Conservation (phyloP, 805 yeast species). For the Metschnikowia sp. region DNA sequence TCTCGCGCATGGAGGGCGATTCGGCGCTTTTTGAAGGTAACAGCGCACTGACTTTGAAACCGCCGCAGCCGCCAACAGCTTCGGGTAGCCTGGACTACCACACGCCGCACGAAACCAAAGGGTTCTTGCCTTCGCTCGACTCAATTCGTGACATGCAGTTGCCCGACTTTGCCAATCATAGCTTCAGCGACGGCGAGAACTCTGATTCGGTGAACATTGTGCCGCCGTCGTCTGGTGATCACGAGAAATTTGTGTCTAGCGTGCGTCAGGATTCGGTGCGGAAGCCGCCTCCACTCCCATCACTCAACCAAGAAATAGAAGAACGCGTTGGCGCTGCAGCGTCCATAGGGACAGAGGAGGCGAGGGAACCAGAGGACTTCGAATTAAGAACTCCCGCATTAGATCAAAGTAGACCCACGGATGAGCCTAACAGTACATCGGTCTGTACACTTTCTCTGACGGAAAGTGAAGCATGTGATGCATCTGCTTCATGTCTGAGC, state of each 20-base stretch:
- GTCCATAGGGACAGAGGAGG: no score
- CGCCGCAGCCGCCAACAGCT: not conserved
- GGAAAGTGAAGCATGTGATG: no score
- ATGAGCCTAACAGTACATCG: no score
- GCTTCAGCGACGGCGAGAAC: not conserved
- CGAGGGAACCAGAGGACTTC: no score
- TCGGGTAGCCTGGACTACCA: conserved; percentile 6
- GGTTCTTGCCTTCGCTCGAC: conserved; percentile 22
- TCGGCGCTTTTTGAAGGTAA: not conserved
- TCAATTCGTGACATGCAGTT: conserved; percentile 23
- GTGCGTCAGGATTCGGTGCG: conserved; percentile 26
- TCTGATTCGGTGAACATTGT: not conserved
- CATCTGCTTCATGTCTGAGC: no score
- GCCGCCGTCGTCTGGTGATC: conserved; percentile 1
- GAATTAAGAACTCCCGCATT: no score
- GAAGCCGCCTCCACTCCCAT: conserved; percentile 29
- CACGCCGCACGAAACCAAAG: conserved; percentile 1
- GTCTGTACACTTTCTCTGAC: no score
- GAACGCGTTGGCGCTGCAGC: no score
- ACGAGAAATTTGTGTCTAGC: conserved; percentile 11
- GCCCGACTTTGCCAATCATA: conserved; percentile 27
- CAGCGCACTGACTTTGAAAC: not conserved
- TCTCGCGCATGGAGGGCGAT: conserved; percentile 22
- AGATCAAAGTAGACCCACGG: no score
- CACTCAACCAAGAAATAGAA: no score